Percentiles rank a stretch among this genome's conserved stretches.
These are phyloP conservation scores for Xylaria sp. DNA, from an alignment of 2,329 filamentous ascomycete species.

Conservation along the genomic window DNA sequence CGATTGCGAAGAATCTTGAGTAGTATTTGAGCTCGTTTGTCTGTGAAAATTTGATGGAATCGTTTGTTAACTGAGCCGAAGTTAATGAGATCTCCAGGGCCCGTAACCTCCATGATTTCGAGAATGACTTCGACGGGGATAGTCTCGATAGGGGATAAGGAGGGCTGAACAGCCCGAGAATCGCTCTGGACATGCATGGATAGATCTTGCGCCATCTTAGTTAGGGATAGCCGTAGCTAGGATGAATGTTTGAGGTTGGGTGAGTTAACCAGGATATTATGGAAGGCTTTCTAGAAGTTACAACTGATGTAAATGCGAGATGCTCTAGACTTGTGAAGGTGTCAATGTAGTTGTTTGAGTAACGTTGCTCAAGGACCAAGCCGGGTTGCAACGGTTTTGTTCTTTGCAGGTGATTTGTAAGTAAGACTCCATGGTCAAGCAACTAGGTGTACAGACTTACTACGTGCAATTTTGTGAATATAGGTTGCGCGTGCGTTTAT, in stretches of 20 bases:
- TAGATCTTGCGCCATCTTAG: conserved; percentile 14
- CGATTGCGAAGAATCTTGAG: conserved; percentile 54
- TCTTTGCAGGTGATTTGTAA: conserved; percentile 6
- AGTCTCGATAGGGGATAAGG: conserved; percentile 1
- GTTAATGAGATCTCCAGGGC: conserved; percentile 54
- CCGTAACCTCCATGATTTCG: conserved; percentile 59
- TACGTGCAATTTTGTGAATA: conserved; percentile 9
- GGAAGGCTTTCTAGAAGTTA: neutral
- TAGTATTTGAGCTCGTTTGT: conserved; percentile 56
- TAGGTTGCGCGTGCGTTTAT: conserved; percentile 8
- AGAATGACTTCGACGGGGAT: conserved; percentile 60
- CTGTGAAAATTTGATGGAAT: conserved; percentile 55
- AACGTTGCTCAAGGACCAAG: neutral
- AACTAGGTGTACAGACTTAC: conserved; percentile 10
- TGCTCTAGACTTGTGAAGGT: neutral
- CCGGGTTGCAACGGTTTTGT: neutral
- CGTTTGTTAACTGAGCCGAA: conserved; percentile 53
- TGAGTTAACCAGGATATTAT: neutral
- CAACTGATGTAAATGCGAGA: neutral
- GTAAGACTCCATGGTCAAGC: neutral
- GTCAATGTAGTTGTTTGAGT: neutral
- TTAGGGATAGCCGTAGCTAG: neutral
- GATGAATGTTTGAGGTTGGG: neutral
- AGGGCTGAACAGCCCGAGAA: conserved; percentile 23
- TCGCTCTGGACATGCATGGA: neutral